Base-by-base conservation (phyloP, 2,329 filamentous ascomycete species). In the Alternaria gansuensis region DNA sequence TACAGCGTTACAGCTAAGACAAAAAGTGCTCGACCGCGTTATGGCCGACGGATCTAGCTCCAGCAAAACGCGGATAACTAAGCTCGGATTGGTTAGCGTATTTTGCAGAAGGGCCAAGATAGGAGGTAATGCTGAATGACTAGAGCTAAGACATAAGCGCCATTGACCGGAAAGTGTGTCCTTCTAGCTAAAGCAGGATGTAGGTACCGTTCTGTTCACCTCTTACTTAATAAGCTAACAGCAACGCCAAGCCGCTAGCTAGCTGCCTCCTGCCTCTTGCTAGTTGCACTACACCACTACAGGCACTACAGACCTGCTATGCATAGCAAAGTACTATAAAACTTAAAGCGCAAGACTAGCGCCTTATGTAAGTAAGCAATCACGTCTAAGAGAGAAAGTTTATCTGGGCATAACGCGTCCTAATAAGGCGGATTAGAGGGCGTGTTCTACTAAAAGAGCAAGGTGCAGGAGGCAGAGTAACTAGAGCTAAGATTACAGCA, bases 141-240 rank as follows among this genome's bases (percentile, higher is more conserved):
- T 4, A 53, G 51, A 53, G 41, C 33, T 53, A 6, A 53, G 40
- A 39, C 36, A 52, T 57, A 11, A 57, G 41, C 49, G 29, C 49
- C 11, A 48, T 57, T 26, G n/a, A 48, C 49, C 13, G 8, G 41
- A 53, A 52, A 44, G 13, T 53, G 14, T 52, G 14, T 46, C 49
- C 9, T n/a, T n/a, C n/a, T n/a, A 24, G 54, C 49, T 3, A 34
- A 28, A 29, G 54, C 34, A 14, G 28, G 21, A 57, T 41, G 34
- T 40, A 14, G 29, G 31, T 17, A 34, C 6, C n/a, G 41, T 52
- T 24, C 33, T 21, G 33, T 49, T 26, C 14, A 57, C 49, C 49
- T 53, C 49, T 29, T 1, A 31, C 17, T 49, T 54, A 1, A 24
- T 33, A 54, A 6, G 23, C 11, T 4, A 46, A 46, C 3, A n/a